Evolutionary conservation across 75 land plant genomes (phyloP), one percentile per base, ranked within the genome.

Genomic region (Gnetum montanum): DNA sequence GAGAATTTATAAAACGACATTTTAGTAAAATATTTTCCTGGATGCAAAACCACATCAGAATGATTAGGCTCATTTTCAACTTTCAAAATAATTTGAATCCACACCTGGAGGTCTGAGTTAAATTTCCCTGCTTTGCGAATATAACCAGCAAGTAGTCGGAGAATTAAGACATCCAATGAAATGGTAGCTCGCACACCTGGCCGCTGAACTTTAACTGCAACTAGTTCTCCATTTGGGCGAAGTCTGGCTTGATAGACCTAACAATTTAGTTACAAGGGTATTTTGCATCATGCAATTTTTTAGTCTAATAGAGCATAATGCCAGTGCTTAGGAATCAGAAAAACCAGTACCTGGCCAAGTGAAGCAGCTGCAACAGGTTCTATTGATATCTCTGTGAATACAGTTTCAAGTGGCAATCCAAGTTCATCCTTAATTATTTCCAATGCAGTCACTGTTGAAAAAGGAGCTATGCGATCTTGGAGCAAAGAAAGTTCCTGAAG

Each of bases 151-250:
- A 94, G 57, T 50, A 49, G 71, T 0, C 96, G 80, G 23, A 90
- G 59, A 34, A 95, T 86, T 34, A 67, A 71, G 8, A 83, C 73
- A 61, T 90, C 97, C 43, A 93, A 67, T 23, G 96, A 72, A 62
- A 93, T 89, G 11, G 90, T 80, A 64, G 98, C 98, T 55, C 72
- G 78, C 45, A 93, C 98, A 31, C 98, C 98, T 37, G 98, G 98
- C 26, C 98, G 74, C 49, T 93, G 98, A 31, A 93, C 98, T 71
- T 93, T 93, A 33, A 93, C 90, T 68, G 98, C 98, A 63, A 93
- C 96, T 59, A 83, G 43, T 30, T 79, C 18, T 30, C 95, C 82
- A 67, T 29, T 74, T 25, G 68, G 37, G 6, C 90, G 69, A 53
- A 93, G 80, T 41, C 90, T 82, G 18, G 90, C 98, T 61, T 89